These are phyloP conservation scores for Talaromyces funiculosus DNA, from an alignment of 2,329 filamentous ascomycete genomes.

Conservation along the genomic window DNA sequence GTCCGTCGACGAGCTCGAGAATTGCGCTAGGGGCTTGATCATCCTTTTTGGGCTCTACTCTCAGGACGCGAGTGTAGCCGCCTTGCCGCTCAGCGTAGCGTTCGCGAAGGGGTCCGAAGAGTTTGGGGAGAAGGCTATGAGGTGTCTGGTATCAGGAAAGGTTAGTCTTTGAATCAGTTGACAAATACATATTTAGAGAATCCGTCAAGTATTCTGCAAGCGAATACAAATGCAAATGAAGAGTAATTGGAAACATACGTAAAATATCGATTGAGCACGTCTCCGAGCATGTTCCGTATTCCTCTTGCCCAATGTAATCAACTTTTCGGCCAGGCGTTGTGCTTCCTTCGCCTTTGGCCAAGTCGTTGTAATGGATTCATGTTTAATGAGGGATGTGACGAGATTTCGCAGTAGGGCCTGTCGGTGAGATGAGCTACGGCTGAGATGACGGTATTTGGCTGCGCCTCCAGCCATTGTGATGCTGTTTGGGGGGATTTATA, in stretches of 20 bases:
- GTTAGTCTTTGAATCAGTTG: background rate
- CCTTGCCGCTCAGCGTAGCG: constrained; percentile 76
- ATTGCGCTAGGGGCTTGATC: constrained; percentile 89
- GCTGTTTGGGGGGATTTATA: background rate
- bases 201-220: background rate
- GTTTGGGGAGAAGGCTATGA: constrained; percentile 61
- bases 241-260: constrained; percentile 49
- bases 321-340: constrained; percentile 84
- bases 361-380: constrained; percentile 91
- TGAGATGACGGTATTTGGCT: constrained; percentile 83
- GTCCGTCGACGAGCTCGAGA: constrained; percentile 90
- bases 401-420: constrained; percentile 91
- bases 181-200: background rate
- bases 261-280: constrained; percentile 75
- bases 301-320: constrained; percentile 89
- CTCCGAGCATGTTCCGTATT: constrained; percentile 76
- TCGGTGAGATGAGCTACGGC: constrained; percentile 78
- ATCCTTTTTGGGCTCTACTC: constrained; percentile 79
- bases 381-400: constrained; percentile 86
- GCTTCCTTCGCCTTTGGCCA: constrained; percentile 97
- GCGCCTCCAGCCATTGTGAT: constrained; percentile 72
- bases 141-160: constrained; percentile 29
- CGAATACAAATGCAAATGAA: background rate
- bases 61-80: constrained; percentile 90
- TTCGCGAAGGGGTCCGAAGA: constrained; percentile 74